Evolutionary conservation across 257 asterid genomes (phyloP).

Genomic region (Nicotiana paniculata): DNA sequence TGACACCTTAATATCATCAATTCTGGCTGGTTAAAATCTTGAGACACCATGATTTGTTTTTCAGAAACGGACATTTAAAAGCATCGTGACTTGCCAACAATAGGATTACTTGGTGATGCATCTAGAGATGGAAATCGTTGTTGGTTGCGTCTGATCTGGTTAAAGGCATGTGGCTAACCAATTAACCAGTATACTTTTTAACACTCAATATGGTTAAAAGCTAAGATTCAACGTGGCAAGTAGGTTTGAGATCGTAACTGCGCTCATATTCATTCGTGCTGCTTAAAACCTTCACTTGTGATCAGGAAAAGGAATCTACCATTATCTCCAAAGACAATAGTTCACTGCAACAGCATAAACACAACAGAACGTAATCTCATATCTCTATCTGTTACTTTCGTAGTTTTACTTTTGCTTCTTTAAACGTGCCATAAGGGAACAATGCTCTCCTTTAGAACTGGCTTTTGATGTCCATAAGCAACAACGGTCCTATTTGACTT

Average conservation of each 20-base stretch:
- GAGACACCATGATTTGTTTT: neutral
- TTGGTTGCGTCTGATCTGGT: too few relatives aligned
- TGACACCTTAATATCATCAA: neutral
- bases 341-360: neutral
- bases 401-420: too few relatives aligned
- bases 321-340: neutral
- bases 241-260: too few relatives aligned
- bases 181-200: too few relatives aligned
- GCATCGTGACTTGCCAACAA: neutral
- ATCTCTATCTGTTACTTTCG: too few relatives aligned
- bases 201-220: too few relatives aligned
- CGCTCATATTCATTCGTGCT: too few relatives aligned
- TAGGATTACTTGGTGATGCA: too few relatives aligned
- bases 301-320: neutral
- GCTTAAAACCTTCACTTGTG: too few relatives aligned
- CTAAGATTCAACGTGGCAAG: too few relatives aligned
- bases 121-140: too few relatives aligned
- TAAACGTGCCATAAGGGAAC: neutral
- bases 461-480: neutral
- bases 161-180: too few relatives aligned
- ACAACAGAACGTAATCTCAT: neutral
- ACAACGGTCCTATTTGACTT: neutral
- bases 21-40: neutral
- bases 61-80: neutral
- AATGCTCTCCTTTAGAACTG: neutral